These are phyloP conservation scores for Ustilago bromivora DNA, from an alignment of 1,284 basidiomycete species.

Conservation along the genomic window DNA sequence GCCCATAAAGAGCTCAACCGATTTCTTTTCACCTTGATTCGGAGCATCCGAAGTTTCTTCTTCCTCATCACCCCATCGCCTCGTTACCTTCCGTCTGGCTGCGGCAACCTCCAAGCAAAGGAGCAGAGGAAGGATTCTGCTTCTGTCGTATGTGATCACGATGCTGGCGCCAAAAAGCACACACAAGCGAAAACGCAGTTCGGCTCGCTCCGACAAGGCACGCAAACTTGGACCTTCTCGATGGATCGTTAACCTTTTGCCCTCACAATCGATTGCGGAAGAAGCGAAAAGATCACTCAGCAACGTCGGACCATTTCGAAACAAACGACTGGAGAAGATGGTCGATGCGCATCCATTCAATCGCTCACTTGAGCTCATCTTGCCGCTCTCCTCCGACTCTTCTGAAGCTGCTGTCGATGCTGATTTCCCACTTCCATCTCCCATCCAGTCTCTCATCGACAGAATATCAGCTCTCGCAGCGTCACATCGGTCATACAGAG, in stretches of 20 bases:
- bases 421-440: conserved; percentile 5
- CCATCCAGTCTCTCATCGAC: conserved; percentile 22
- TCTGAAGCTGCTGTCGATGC: not conserved
- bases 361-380: conserved; percentile 52
- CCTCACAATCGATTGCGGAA: not conserved
- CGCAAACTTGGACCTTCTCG: conserved; percentile 37
- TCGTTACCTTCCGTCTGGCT: not conserved
- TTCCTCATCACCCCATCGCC: not conserved
- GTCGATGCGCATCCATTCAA: conserved; percentile 59
- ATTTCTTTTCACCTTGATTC: conserved; percentile 2
- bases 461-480: conserved; percentile 5
- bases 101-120: not conserved
- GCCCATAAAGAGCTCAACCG: conserved; percentile 1
- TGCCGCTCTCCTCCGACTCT: conserved; percentile 20
- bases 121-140: not conserved
- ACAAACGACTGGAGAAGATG: conserved; percentile 6
- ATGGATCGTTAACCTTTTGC: conserved; percentile 45
- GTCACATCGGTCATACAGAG: conserved; percentile 34
- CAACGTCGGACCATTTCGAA: not conserved
- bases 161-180: conserved; percentile 59
- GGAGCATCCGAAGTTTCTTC: not conserved
- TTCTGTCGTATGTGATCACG: not conserved
- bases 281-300: not conserved
- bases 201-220: conserved; percentile 57
- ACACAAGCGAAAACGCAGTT: conserved; percentile 66